A percentile compares a stretch with the other conserved stretches of the same genome.
Evolutionary conservation across 2,329 filamentous ascomycete species (phyloP).

Genomic region (Aureobasidium sp.): DNA sequence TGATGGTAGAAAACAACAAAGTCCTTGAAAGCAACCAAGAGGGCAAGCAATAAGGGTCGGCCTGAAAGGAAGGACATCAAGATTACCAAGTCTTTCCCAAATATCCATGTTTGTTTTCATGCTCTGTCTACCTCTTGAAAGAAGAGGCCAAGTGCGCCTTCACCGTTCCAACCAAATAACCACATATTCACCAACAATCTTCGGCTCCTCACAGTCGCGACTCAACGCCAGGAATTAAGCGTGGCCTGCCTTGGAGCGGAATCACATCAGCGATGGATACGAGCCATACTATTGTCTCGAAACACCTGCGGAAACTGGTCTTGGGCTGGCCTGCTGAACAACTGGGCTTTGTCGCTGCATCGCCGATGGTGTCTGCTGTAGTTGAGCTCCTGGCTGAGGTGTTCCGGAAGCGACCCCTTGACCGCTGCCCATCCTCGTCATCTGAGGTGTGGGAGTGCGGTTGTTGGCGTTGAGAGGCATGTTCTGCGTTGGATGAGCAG

Average conservation of each 20-base stretch:
- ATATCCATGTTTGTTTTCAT: background rate
- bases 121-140: background rate
- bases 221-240: background rate
- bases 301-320: conserved; percentile 25
- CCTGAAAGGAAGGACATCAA: background rate
- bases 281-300: conserved; percentile 20
- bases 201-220: background rate
- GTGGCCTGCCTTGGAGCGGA: too few species aligned
- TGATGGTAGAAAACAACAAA: background rate
- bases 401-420: conserved; percentile 9
- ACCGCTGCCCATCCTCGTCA: conserved; percentile 25
- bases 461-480: conserved; percentile 18
- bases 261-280: background rate
- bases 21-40: background rate
- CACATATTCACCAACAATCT: background rate
- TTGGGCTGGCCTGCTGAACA: conserved; percentile 24
- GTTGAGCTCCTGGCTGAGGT: conserved; percentile 11
- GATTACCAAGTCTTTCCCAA: background rate
- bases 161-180: background rate
- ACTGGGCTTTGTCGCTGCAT: conserved; percentile 26
- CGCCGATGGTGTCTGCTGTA: conserved; percentile 15
- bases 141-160: too few species aligned
- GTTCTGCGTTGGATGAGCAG: conserved; percentile 10
- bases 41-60: background rate
- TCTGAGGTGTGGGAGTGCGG: conserved; percentile 26